Base-by-base conservation (phyloP, 768 basidiomycete genomes). In the Trametes gibbosa region DNA sequence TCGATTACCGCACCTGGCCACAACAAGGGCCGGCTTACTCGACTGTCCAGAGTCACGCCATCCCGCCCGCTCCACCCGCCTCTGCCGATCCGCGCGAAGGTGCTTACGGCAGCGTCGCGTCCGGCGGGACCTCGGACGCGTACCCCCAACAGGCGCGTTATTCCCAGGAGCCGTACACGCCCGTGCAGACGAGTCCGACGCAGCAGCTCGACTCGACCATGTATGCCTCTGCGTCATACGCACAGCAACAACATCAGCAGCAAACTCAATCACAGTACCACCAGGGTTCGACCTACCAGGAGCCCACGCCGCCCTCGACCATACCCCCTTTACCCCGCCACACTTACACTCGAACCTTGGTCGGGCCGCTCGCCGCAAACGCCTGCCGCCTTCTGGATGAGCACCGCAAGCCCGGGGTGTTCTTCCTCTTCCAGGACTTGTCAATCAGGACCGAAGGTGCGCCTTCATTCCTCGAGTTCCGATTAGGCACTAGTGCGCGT, bases 361-460 rank as follows among this genome's bases (percentile, higher is more conserved):
- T 97, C 57, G 95, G 95, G 9, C 90, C 93, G 0, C 79, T 96
- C 16, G 89, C 89, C 17, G 85, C 92, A 29, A 91, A 92, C 69
- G 95, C 92, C 16, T 89, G 88, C 71, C 84, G 88, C 50, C 79
- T 97, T 50, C 75, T 84, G 56, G 94, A 96, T 69, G 90, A 93
- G 68, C 85, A 94, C 72, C 87, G 89, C 61, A 85, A 87, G 62
- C 81, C 84, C 50, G 95, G 95, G 7, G 88, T 97, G 62, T 98
- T 93, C 74, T 98, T 97, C 77, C 85, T 97, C 61, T 93, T 95
- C 75, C 93, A 94, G 71, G 95, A 97, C 75, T 75, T 98, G 52
- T 94, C 92, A 46, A 90, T 98, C 48, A 84, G 95, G 57, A 95
- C 92, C 19, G 95, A 98, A 82, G 92, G 91, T 88, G 73, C 69